Conservation (phyloP, 2,329 filamentous ascomycete genomes). For the Dothideomycetes sp. region DNA sequence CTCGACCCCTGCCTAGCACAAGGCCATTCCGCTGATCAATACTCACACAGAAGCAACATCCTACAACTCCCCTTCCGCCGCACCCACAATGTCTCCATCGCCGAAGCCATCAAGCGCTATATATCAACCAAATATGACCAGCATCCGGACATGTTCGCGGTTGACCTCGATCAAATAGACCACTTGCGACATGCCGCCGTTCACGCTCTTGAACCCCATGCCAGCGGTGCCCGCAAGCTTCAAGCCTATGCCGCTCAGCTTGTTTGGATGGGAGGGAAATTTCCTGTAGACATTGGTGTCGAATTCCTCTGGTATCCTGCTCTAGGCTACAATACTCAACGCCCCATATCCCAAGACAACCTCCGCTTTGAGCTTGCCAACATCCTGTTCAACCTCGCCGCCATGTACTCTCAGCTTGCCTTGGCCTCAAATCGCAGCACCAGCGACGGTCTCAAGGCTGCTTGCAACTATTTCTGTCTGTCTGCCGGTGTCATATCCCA, state of each 20-base stretch:
- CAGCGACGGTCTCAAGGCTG: conserved; percentile 74
- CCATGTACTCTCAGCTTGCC: conserved; percentile 87
- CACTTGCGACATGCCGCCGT: conserved; percentile 75
- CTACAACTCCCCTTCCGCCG: conserved; percentile 81
- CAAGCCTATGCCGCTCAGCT: conserved; percentile 86
- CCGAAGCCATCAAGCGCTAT: conserved; percentile 80
- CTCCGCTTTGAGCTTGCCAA: conserved; percentile 80
- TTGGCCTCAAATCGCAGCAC: conserved; percentile 68
- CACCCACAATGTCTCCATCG: conserved; percentile 68
- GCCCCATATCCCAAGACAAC: conserved; percentile 59
- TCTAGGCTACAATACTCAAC: conserved; percentile 77
- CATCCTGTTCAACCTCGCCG: conserved; percentile 83
- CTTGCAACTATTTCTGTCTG: conserved; percentile 82
- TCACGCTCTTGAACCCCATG: conserved; percentile 78
- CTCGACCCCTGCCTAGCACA: not conserved
- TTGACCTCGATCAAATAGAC: conserved; percentile 82
- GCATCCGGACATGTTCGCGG: conserved; percentile 90
- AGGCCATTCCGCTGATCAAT: not conserved
- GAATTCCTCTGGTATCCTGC: conserved; percentile 96
- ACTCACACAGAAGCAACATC: conserved; percentile 42
- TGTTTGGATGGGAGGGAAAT: conserved; percentile 88
- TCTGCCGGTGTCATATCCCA: conserved; percentile 76
- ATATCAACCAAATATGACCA: conserved; percentile 98
- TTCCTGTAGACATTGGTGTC: conserved; percentile 89
- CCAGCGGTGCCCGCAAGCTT: conserved; percentile 78